These are phyloP conservation scores for Aspergillus texensis DNA, from an alignment of 2,329 filamentous ascomycete genomes.

Conservation along the genomic window DNA sequence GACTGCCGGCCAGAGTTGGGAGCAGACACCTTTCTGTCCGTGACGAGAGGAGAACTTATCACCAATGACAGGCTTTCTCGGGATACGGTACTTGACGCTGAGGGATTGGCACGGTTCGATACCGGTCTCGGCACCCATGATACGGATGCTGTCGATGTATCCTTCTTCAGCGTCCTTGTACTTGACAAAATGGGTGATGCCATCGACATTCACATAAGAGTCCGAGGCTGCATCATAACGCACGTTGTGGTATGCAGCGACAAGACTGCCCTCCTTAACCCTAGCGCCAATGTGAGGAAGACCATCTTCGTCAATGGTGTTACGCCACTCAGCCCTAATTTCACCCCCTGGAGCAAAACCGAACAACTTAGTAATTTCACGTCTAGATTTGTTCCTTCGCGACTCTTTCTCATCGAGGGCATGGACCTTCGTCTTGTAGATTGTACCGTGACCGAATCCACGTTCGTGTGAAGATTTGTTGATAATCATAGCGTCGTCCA, in stretches of 20 bases:
- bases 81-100: slow-evolving; percentile 90
- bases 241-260: slow-evolving; percentile 89
- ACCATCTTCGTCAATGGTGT: slow-evolving; percentile 82
- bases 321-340: slow-evolving; percentile 70
- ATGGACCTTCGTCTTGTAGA: slow-evolving; percentile 97
- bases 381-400: slow-evolving; percentile 65
- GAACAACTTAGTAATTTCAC: slow-evolving; percentile 78
- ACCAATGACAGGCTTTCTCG: slow-evolving; percentile 87
- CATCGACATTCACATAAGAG: slow-evolving; percentile 82
- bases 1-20: slow-evolving; percentile 89
- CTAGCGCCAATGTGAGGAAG: slow-evolving; percentile 78
- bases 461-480: slow-evolving; percentile 97
- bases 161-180: slow-evolving; percentile 91
- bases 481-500: slow-evolving; percentile 99
- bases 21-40: slow-evolving; percentile 96
- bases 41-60: slow-evolving; percentile 99
- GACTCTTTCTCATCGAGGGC: slow-evolving; percentile 77
- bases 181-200: slow-evolving; percentile 82
- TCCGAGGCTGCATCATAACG: slow-evolving; percentile 70
- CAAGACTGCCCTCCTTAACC: slow-evolving; percentile 77
- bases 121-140: slow-evolving; percentile 83
- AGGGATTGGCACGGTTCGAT: slow-evolving; percentile 83
- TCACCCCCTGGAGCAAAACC: slow-evolving; percentile 82
- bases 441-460: slow-evolving; percentile 91
- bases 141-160: slow-evolving; percentile 88